These are phyloP conservation scores for Mycena polygramma DNA, from an alignment of 768 basidiomycete species.

Conservation along the genomic window DNA sequence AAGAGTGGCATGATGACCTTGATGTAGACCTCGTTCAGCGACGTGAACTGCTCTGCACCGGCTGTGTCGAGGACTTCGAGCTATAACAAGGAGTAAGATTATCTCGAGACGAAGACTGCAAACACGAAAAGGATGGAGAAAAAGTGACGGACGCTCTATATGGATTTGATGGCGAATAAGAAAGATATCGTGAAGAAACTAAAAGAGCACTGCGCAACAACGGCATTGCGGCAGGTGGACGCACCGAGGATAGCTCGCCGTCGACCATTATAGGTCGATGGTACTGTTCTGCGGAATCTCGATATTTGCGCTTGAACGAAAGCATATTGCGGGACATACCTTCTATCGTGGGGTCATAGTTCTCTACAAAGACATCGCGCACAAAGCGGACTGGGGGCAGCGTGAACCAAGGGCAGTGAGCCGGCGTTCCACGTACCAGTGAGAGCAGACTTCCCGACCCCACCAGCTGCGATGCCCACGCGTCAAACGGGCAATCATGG, in stretches of 20 bases:
- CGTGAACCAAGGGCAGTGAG: slow-evolving; percentile 10
- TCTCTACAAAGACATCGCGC: slow-evolving; percentile 77
- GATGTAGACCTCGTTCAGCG: slow-evolving; percentile 85
- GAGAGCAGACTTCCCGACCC: slow-evolving; percentile 90
- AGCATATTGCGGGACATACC: slow-evolving; percentile 54
- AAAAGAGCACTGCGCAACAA: slow-evolving; percentile 21
- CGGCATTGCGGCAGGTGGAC: slow-evolving; percentile 42
- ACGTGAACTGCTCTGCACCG: slow-evolving; percentile 88
- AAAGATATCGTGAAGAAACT: slow-evolving; percentile 18
- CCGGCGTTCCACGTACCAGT: slow-evolving; percentile 57
- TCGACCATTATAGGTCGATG: slow-evolving; percentile 75
- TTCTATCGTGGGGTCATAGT: slow-evolving; percentile 90
- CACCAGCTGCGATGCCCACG: slow-evolving; percentile 71
- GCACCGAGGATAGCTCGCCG: slow-evolving; percentile 71
- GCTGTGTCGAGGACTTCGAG: slow-evolving; percentile 88
- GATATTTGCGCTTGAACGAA: not conserved
- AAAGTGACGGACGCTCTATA: slow-evolving; percentile 30
- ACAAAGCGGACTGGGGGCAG: slow-evolving; percentile 72
- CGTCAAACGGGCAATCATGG: not conserved
- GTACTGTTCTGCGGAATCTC: slow-evolving; percentile 71
- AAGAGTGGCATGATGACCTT: slow-evolving; percentile 60
- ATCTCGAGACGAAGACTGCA: not conserved
- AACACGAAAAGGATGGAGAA: slow-evolving; percentile 16
- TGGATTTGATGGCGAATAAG: slow-evolving; percentile 27
- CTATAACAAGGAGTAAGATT: slow-evolving; percentile 50